phyloP scores from a whole-genome alignment of 163 green algal genomes.

The Chlorella variabilis region DNA sequence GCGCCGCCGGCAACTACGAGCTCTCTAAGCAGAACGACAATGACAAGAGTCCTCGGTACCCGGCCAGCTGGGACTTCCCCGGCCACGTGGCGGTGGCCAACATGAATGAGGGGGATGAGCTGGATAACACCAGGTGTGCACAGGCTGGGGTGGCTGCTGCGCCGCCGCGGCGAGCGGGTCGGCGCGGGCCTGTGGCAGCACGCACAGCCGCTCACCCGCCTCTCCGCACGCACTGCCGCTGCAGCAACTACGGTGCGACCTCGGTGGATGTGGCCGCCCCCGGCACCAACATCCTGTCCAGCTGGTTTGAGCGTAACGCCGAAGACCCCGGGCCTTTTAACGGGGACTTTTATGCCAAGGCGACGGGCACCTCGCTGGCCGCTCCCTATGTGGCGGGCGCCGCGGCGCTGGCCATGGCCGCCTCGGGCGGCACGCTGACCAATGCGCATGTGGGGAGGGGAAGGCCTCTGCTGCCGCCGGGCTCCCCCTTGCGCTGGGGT shows the following conservation, averaged over 20 bases:
- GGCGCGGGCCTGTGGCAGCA: too few species aligned
- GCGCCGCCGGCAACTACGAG: slow-evolving; percentile 5
- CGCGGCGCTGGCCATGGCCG: slow-evolving; percentile 26
- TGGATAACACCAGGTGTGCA: slow-evolving; percentile 1
- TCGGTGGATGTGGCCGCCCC: slow-evolving; percentile 19
- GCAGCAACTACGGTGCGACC: slow-evolving; percentile 24
- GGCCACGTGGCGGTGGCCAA: slow-evolving; percentile 28
- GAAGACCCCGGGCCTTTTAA: neutral
- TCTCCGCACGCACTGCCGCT: neutral
- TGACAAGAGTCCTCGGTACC: neutral
- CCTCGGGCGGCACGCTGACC: neutral
- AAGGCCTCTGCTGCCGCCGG: neutral
- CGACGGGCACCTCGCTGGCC: slow-evolving; percentile 39
- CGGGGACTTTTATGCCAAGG: neutral
- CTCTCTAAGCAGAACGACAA: neutral
- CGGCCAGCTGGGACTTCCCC: slow-evolving; percentile 3
- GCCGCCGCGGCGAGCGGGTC: too few species aligned
- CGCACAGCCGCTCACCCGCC: too few species aligned
- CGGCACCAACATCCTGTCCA: slow-evolving; percentile 13
- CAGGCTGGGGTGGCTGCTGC: too few species aligned
- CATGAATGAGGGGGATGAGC: neutral
- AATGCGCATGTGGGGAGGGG: neutral
- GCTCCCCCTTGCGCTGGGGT: neutral
- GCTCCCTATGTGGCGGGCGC: slow-evolving; percentile 32
- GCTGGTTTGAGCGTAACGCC: neutral